Percentiles rank a stretch among this genome's conserved stretches.
phyloP scores from a whole-genome alignment of 2,329 filamentous ascomycete species.

The Ilyonectria robusta region DNA sequence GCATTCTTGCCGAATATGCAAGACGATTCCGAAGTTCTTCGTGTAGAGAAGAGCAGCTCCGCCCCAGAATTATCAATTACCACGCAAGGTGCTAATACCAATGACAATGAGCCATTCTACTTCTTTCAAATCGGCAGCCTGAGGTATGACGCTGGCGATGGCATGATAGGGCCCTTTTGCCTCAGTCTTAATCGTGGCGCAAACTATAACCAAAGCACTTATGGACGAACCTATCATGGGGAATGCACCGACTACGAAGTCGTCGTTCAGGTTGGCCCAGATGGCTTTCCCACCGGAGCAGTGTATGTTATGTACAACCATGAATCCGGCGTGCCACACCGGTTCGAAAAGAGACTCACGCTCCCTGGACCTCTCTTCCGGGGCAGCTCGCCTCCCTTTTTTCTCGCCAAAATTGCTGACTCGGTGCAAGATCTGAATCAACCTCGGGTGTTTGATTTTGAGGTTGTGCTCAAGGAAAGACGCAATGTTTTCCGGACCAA shows the following conservation, averaged over 20 bases:
- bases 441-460: background rate
- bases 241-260: constrained; percentile 2
- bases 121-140: background rate
- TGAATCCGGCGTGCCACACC: background rate
- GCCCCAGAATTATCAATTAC: too few species aligned
- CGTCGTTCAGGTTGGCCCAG: background rate
- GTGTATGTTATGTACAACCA: constrained; percentile 7
- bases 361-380: background rate
- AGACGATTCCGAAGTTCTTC: background rate
- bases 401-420: constrained; percentile 8
- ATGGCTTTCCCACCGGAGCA: background rate
- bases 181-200: too few species aligned
- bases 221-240: background rate
- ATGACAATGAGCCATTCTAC: background rate
- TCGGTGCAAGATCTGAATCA: background rate
- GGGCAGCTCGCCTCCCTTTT: background rate
- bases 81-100: background rate
- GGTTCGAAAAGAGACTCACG: fast-evolving
- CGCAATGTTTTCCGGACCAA: background rate
- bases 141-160: background rate
- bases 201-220: too few species aligned
- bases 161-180: too few species aligned
- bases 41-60: too few species aligned
- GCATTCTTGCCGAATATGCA: background rate
- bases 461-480: background rate